Conservation (phyloP, 1,284 basidiomycete species). For the Irpex sp. region DNA sequence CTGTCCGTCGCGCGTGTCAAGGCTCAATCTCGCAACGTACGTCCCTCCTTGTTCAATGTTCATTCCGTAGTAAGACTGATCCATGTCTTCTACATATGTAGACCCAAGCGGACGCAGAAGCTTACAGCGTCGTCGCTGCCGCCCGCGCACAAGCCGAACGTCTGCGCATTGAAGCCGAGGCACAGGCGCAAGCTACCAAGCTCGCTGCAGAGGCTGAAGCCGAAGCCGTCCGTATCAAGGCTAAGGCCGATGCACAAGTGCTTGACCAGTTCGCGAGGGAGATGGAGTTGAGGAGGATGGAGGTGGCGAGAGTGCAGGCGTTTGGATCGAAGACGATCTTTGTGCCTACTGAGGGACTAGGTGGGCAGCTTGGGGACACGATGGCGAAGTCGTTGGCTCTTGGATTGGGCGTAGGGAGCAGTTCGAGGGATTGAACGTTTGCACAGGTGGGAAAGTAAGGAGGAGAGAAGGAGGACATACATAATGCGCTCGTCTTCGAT, state of each 20-base stretch:
- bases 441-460: background rate
- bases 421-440: background rate
- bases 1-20: slow-evolving; percentile 73
- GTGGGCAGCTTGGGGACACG: slow-evolving; percentile 51
- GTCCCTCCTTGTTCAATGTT: slow-evolving; percentile 9
- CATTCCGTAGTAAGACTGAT: background rate
- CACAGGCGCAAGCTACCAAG: slow-evolving; percentile 68
- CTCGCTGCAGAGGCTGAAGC: slow-evolving; percentile 73
- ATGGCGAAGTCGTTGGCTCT: slow-evolving; percentile 67
- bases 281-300: slow-evolving; percentile 66
- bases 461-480: background rate
- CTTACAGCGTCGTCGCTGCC: slow-evolving; percentile 66
- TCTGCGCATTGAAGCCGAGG: slow-evolving; percentile 67
- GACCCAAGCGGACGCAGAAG: slow-evolving; percentile 71
- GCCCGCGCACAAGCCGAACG: slow-evolving; percentile 73
- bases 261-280: slow-evolving; percentile 67
- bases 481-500: background rate
- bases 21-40: slow-evolving; percentile 60
- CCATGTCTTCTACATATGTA: slow-evolving; percentile 17
- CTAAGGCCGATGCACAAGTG: slow-evolving; percentile 58
- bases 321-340: slow-evolving; percentile 72
- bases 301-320: slow-evolving; percentile 58
- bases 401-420: slow-evolving; percentile 40
- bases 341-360: slow-evolving; percentile 58
- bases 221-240: slow-evolving; percentile 60